phyloP scores from a whole-genome alignment of 2,329 filamentous ascomycete genomes.

The Fusarium sp. region DNA sequence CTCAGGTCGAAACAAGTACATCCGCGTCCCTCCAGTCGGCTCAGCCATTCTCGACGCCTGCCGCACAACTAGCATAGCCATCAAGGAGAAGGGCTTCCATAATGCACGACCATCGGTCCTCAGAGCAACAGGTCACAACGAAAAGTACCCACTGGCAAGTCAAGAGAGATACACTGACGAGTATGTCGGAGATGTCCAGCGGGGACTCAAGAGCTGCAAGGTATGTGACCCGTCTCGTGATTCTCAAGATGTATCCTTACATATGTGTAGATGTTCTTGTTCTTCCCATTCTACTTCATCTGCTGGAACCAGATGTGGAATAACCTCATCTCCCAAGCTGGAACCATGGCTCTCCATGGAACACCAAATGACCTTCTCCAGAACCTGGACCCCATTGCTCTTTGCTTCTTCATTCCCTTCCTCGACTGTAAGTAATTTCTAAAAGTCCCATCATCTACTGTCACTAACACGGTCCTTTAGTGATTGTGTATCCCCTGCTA shows the following conservation, averaged over 20 bases:
- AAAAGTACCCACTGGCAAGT: neutral
- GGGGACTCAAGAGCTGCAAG: constrained; percentile 11
- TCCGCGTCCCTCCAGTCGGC: neutral
- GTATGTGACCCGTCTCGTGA: neutral
- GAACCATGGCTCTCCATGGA: neutral
- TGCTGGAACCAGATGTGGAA: constrained; percentile 14
- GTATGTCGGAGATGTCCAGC: neutral
- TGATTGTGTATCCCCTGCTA: neutral
- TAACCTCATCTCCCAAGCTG: neutral
- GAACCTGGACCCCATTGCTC: neutral
- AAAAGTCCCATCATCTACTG: fast-evolving
- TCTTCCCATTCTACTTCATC: constrained; percentile 9
- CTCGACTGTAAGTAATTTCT: neutral
- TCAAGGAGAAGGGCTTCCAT: neutral
- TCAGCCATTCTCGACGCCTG: neutral
- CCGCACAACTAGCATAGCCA: neutral
- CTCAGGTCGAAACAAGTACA: neutral
- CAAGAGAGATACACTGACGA: neutral
- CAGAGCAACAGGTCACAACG: neutral
- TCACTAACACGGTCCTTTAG: neutral
- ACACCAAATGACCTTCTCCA: neutral
- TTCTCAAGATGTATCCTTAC: neutral
- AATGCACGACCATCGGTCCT: neutral
- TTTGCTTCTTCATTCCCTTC: constrained; percentile 5
- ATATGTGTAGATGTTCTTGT: neutral